Conservation (phyloP, 2,329 filamentous ascomycete genomes). For the Alternaria sp. region DNA sequence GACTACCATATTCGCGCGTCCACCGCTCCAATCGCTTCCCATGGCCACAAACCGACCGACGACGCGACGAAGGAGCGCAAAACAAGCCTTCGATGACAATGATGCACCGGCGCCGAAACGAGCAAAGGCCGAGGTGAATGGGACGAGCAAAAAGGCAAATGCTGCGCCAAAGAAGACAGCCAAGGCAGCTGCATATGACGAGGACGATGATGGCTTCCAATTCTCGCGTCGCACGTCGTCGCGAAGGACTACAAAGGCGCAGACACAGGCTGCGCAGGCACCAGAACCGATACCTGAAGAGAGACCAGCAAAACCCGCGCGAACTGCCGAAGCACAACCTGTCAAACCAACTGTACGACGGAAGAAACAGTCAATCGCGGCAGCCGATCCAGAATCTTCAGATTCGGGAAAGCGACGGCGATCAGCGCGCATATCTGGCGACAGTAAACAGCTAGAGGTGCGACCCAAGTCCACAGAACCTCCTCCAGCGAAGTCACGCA, state of each 20-base stretch:
- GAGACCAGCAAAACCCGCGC: slow-evolving; percentile 35
- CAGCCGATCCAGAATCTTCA: slow-evolving; percentile 34
- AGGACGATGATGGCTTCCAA: slow-evolving; percentile 59
- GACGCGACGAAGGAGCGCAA: slow-evolving; percentile 58
- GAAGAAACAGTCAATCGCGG: slow-evolving; percentile 41
- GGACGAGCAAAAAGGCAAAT: slow-evolving; percentile 49
- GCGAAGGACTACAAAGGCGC: slow-evolving; percentile 48
- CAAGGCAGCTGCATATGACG: slow-evolving; percentile 55
- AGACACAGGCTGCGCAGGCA: slow-evolving; percentile 36
- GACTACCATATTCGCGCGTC: slow-evolving; percentile 49
- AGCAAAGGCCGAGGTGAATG: slow-evolving; percentile 51
- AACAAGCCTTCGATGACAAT: slow-evolving; percentile 56
- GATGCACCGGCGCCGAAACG: slow-evolving; percentile 57
- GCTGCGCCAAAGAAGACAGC: slow-evolving; percentile 49
- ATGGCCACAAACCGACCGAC: slow-evolving; percentile 58
- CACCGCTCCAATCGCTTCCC: slow-evolving; percentile 57
- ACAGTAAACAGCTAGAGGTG: slow-evolving; percentile 49
- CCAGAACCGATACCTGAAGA: slow-evolving; percentile 46
- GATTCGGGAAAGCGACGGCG: slow-evolving; percentile 51
- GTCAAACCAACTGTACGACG: slow-evolving; percentile 32
- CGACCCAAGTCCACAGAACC: slow-evolving; percentile 38
- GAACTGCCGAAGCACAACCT: slow-evolving; percentile 17
- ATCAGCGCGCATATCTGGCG: slow-evolving; percentile 58
- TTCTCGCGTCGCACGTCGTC: slow-evolving; percentile 55
- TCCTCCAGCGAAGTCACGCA: slow-evolving; percentile 36